These are phyloP conservation scores for Gracilaria domingensis DNA, from an alignment of 23 red algal genomes.

Conservation along the genomic window DNA sequence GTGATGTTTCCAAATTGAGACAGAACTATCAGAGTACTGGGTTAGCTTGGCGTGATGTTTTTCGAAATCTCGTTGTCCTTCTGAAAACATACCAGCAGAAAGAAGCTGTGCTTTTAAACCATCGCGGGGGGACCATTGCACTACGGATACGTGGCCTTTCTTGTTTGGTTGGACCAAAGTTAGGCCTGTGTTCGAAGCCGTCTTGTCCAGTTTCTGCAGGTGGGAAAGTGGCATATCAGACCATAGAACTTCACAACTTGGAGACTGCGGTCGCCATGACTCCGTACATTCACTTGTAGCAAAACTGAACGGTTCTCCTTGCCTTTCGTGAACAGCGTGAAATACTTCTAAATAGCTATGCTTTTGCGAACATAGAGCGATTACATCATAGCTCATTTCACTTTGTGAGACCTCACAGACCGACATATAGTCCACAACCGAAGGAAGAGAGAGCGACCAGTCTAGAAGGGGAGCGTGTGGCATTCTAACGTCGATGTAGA, in stretches of 20 bases:
- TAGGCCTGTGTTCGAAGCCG: neutral
- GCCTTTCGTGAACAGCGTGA: slow-evolving; percentile 7
- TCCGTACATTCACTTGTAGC: neutral
- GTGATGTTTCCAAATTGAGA: slow-evolving; percentile 6
- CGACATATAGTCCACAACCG: slow-evolving; percentile 8
- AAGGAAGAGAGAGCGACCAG: slow-evolving; percentile 43
- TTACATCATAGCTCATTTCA: slow-evolving; percentile 12
- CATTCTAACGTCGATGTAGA: slow-evolving; percentile 34
- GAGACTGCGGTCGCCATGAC: neutral
- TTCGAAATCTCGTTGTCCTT: slow-evolving; percentile 14
- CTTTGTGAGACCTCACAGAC: neutral
- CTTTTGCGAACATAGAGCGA: slow-evolving; percentile 3
- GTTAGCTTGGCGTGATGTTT: no score
- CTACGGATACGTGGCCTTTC: neutral
- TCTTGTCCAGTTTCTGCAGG: slow-evolving; percentile 1
- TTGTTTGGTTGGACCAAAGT: neutral
- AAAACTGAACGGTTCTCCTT: neutral
- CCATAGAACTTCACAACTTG: slow-evolving; percentile 1
- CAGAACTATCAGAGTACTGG: neutral
- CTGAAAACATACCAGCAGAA: neutral
- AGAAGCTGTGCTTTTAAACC: slow-evolving; percentile 43
- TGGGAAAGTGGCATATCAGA: slow-evolving; percentile 43
- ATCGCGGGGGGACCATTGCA: slow-evolving; percentile 30
- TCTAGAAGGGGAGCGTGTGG: slow-evolving; percentile 20
- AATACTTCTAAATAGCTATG: slow-evolving; percentile 34